Conservation (phyloP, 192 early-diverging fungal genomes). For the Entomortierella chlamydospora region DNA sequence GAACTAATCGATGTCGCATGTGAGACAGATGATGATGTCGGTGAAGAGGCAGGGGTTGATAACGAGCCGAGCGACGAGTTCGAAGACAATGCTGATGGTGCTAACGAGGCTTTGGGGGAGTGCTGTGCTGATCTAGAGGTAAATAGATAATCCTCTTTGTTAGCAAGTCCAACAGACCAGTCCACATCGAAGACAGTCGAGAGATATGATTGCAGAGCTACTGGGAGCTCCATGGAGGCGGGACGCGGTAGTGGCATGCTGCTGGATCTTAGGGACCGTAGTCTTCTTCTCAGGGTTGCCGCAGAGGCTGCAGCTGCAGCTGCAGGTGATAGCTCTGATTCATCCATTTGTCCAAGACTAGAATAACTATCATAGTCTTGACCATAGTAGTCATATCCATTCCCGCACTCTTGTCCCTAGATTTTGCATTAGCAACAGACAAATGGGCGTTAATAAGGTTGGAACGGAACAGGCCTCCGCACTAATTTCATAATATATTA, state of each 20-base stretch:
- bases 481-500: no score
- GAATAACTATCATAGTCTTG: not conserved
- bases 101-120: not conserved
- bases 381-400: slow-evolving; percentile 2
- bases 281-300: slow-evolving; percentile 20
- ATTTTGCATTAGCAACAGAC: no score
- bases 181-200: slow-evolving; percentile 49
- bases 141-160: slow-evolving; percentile 26
- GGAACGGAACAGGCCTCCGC: not conserved
- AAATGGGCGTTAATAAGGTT: not conserved
- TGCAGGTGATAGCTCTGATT: slow-evolving; percentile 11
- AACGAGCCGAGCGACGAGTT: no score
- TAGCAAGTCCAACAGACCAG: slow-evolving; percentile 32
- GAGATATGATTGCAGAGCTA: slow-evolving; percentile 39
- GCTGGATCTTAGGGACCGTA: slow-evolving; percentile 14
- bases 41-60: no score
- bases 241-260: slow-evolving; percentile 40
- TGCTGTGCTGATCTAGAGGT: slow-evolving; percentile 8
- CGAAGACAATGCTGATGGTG: slow-evolving; percentile 1
- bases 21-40: no score
- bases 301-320: slow-evolving; percentile 26
- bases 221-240: slow-evolving; percentile 29
- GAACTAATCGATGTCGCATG: no score
- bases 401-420: not conserved
- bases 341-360: not conserved